These are phyloP conservation scores for Zizania latifolia DNA, from an alignment of 176 grass and related monocot genomes.

Conservation along the genomic window DNA sequence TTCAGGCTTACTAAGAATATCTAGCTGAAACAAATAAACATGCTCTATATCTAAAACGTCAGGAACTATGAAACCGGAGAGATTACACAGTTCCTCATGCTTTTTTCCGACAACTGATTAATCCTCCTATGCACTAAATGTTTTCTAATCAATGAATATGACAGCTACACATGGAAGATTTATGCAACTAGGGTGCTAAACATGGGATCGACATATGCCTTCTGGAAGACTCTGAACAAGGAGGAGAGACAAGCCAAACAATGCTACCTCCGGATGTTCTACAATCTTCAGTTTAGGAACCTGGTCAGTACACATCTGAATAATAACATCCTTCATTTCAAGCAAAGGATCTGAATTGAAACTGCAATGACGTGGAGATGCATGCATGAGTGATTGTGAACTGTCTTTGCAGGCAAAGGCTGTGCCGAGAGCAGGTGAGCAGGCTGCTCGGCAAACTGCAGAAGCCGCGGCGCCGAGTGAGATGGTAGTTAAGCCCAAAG, in stretches of 20 bases:
- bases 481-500: slow-evolving; percentile 20
- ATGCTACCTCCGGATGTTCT: slow-evolving; percentile 62
- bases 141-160: neutral
- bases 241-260: slow-evolving; percentile 46
- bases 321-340: neutral
- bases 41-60: no score
- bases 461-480: slow-evolving; percentile 2
- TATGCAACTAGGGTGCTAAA: slow-evolving; percentile 64
- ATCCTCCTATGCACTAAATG: neutral
- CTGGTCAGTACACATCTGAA: slow-evolving; percentile 34
- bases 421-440: slow-evolving; percentile 27
- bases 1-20: no score
- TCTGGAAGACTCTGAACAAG: slow-evolving; percentile 58
- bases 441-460: slow-evolving; percentile 15
- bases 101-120: neutral
- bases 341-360: no score
- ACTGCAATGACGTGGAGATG: no score
- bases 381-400: neutral
- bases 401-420: slow-evolving; percentile 47
- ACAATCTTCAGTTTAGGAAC: slow-evolving; percentile 71
- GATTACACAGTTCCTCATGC: no score
- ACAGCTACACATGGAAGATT: slow-evolving; percentile 78
- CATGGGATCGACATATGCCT: slow-evolving; percentile 63
- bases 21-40: no score
- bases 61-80: no score